phyloP scores from a whole-genome alignment of 768 basidiomycete genomes.

The Kwoniella newhampshirensis region DNA sequence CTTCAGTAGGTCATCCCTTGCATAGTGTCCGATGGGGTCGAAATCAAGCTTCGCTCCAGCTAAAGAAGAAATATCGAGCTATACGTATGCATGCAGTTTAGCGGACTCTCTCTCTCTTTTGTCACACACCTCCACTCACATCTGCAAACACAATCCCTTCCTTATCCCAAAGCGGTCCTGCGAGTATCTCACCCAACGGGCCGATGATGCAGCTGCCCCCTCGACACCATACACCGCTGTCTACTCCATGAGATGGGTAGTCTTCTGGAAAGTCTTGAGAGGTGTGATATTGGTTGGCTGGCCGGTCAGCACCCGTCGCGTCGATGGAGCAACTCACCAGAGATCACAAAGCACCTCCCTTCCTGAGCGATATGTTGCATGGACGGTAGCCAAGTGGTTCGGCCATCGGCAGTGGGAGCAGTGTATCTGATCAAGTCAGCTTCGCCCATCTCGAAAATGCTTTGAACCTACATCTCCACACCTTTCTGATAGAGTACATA shows the following conservation, averaged over 20 bases:
- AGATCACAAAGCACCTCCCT: constrained; percentile 34
- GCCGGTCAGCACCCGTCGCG: background rate
- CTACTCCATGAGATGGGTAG: constrained; percentile 19
- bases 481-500: constrained; percentile 38
- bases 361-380: constrained; percentile 41
- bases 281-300: constrained; percentile 35
- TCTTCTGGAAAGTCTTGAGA: constrained; percentile 28
- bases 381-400: constrained; percentile 27
- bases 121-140: constrained; percentile 11
- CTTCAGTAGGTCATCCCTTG: constrained; percentile 23
- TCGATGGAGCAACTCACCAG: constrained; percentile 21
- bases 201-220: constrained; percentile 35
- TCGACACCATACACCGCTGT: constrained; percentile 21
- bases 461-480: constrained; percentile 31
- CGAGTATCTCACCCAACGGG: constrained; percentile 35
- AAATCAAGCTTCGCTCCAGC: constrained; percentile 33
- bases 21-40: constrained; percentile 32
- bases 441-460: background rate
- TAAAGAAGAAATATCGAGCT: constrained; percentile 29
- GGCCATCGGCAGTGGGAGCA: constrained; percentile 34
- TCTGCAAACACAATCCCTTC: constrained; percentile 35
- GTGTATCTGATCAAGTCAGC: constrained; percentile 18
- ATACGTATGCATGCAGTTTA: background rate
- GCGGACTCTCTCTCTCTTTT: background rate
- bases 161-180: constrained; percentile 35